Percentiles rank a stretch among this genome's conserved stretches.
These are phyloP conservation scores for Forsythia suspensa DNA, from an alignment of 257 asterid genomes.

Conservation along the genomic window DNA sequence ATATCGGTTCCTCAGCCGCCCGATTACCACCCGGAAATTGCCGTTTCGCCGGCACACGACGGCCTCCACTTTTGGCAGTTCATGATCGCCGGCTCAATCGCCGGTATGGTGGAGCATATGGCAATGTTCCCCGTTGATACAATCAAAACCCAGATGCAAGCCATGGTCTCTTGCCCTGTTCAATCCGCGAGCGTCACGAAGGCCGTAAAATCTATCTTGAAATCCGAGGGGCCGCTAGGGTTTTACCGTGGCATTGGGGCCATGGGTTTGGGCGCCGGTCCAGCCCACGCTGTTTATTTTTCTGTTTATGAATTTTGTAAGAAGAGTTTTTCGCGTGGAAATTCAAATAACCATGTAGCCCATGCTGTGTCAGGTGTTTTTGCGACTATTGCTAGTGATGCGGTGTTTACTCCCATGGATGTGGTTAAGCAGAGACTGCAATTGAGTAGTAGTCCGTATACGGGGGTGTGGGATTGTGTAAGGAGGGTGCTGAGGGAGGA, in stretches of 20 bases:
- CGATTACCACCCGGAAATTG: slow-evolving; percentile 43
- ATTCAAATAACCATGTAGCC: slow-evolving; percentile 60
- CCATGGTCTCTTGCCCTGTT: slow-evolving; percentile 79
- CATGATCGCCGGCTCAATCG: slow-evolving; percentile 91
- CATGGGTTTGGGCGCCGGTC: slow-evolving; percentile 98
- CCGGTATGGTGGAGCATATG: slow-evolving; percentile 97
- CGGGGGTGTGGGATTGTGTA: slow-evolving; percentile 82
- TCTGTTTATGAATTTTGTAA: slow-evolving; percentile 80
- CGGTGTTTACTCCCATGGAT: slow-evolving; percentile 95
- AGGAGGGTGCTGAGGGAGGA: slow-evolving; percentile 76
- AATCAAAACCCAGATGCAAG: slow-evolving; percentile 91
- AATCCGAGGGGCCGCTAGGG: slow-evolving; percentile 67
- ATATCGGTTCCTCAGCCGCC: slow-evolving; percentile 53
- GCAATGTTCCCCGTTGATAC: slow-evolving; percentile 98
- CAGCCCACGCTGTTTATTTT: slow-evolving; percentile 94
- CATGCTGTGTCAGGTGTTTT: slow-evolving; percentile 84
- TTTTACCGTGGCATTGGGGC: slow-evolving; percentile 94
- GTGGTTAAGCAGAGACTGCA: slow-evolving; percentile 98
- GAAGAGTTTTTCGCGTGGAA: slow-evolving; percentile 66
- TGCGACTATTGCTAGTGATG: slow-evolving; percentile 90
- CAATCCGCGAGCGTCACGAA: slow-evolving; percentile 59
- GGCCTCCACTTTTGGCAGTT: slow-evolving; percentile 87
- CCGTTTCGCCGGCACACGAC: slow-evolving; percentile 57
- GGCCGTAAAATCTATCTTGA: slow-evolving; percentile 66
- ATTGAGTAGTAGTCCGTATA: slow-evolving; percentile 72